A percentile compares a stretch with the other conserved stretches of the same genome.
These are phyloP conservation scores for Jaapia argillacea DNA, from an alignment of 768 basidiomycete species.

Conservation along the genomic window DNA sequence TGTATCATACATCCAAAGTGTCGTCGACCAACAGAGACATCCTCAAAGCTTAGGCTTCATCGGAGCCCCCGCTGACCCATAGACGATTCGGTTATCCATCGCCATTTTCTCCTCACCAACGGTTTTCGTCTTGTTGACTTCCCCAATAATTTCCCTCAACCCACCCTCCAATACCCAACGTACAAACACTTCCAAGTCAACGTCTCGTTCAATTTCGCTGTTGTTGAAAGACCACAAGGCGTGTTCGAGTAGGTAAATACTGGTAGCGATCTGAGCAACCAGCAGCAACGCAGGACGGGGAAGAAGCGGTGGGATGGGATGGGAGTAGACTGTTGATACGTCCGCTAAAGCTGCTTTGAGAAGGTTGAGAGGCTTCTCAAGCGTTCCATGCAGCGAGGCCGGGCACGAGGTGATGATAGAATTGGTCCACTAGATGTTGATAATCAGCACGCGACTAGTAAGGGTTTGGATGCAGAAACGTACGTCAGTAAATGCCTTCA, in stretches of 20 bases:
- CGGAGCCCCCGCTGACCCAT: too few relatives aligned
- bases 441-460: too few relatives aligned
- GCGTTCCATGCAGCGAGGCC: slow-evolving; percentile 15
- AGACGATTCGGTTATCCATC: too few relatives aligned
- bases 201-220: slow-evolving; percentile 16
- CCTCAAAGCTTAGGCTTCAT: too few relatives aligned
- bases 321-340: slow-evolving; percentile 29
- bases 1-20: too few relatives aligned
- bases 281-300: slow-evolving; percentile 51
- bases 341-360: slow-evolving; percentile 30
- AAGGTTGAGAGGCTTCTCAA: slow-evolving; percentile 13
- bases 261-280: slow-evolving; percentile 43
- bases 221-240: slow-evolving; percentile 43
- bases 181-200: slow-evolving; percentile 41
- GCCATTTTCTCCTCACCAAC: background rate
- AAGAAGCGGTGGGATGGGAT: slow-evolving; percentile 34
- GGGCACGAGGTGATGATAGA: slow-evolving; percentile 33
- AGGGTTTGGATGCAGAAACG: too few relatives aligned
- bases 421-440: slow-evolving; percentile 38
- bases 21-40: too few relatives aligned
- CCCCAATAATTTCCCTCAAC: slow-evolving; percentile 11
- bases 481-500: slow-evolving; percentile 42
- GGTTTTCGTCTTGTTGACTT: background rate
- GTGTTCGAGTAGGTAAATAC: slow-evolving; percentile 56
- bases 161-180: slow-evolving; percentile 39